These are phyloP conservation scores for Xerocomus cyaneibrunnescens DNA, from an alignment of 1,284 basidiomycete species.

Conservation along the genomic window DNA sequence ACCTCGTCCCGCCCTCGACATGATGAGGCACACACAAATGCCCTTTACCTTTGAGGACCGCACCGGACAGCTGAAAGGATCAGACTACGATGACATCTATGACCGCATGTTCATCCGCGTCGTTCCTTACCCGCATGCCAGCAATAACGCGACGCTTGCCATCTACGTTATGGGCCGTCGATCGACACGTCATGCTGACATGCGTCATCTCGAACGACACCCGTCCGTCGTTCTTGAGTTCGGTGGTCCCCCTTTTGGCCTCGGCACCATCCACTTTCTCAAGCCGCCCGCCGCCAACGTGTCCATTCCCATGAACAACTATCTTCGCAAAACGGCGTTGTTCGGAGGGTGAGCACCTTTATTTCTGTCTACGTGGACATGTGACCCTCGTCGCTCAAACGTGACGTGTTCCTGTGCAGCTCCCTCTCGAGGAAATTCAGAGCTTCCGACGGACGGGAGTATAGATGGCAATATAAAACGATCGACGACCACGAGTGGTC, in stretches of 20 bases:
- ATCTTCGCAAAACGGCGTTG: conserved; percentile 57
- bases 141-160: conserved; percentile 35
- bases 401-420: conserved; percentile 34
- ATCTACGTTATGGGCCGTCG: conserved; percentile 65
- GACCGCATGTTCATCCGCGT: conserved; percentile 69
- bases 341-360: conserved; percentile 54
- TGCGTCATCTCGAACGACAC: conserved; percentile 47
- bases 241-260: conserved; percentile 43
- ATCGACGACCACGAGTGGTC: conserved; percentile 65
- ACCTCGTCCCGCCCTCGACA: background rate
- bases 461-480: conserved; percentile 58
- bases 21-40: conserved; percentile 34
- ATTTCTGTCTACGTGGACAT: background rate
- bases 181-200: conserved; percentile 54
- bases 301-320: conserved; percentile 57
- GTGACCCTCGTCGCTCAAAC: background rate
- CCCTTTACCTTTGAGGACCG: conserved; percentile 68
- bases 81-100: conserved; percentile 74
- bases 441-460: conserved; percentile 64
- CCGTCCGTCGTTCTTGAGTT: conserved; percentile 62
- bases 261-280: conserved; percentile 57
- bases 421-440: conserved; percentile 63
- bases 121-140: conserved; percentile 41
- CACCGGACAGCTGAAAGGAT: conserved; percentile 52
- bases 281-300: conserved; percentile 37